Percentiles rank a stretch among this genome's conserved stretches.
Conservation (phyloP, 768 basidiomycete genomes). For the Mycena leptocephala region DNA sequence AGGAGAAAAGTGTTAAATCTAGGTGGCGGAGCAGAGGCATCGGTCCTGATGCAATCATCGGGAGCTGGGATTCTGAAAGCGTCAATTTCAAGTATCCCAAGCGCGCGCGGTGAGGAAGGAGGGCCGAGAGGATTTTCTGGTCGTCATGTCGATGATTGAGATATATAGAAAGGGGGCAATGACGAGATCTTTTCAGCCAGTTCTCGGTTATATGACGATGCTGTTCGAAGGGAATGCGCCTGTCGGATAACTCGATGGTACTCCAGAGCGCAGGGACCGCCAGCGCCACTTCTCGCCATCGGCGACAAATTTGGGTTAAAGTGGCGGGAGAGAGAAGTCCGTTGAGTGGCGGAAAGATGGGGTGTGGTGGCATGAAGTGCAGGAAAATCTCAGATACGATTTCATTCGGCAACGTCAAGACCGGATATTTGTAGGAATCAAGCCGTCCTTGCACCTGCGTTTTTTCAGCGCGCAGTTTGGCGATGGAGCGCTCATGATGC, state of each 20-base stretch:
- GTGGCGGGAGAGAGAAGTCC: not conserved
- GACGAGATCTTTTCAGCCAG: not conserved
- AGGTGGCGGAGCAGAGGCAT: not conserved
- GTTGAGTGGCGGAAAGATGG: not conserved
- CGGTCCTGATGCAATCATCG: not conserved
- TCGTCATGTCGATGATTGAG: not conserved
- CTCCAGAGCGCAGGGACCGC: not conserved
- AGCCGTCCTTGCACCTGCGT: not conserved
- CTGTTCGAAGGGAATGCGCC: not conserved
- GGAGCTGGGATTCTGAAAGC: not conserved
- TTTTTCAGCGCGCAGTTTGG: not conserved
- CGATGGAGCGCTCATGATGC: not conserved
- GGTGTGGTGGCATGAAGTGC: not conserved
- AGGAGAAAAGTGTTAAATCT: not conserved
- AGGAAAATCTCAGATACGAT: not conserved
- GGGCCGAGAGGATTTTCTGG: not conserved
- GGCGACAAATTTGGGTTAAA: not conserved
- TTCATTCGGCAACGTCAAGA: not conserved
- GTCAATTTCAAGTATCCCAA: not conserved
- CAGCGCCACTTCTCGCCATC: not conserved
- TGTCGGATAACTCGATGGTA: not conserved
- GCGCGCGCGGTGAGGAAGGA: not conserved
- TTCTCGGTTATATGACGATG: not conserved
- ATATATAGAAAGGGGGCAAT: not conserved
- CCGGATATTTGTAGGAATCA: not conserved